Conservation (phyloP, 371 early-diverging fungal genomes). For the Syncephalis plumigaleata region DNA sequence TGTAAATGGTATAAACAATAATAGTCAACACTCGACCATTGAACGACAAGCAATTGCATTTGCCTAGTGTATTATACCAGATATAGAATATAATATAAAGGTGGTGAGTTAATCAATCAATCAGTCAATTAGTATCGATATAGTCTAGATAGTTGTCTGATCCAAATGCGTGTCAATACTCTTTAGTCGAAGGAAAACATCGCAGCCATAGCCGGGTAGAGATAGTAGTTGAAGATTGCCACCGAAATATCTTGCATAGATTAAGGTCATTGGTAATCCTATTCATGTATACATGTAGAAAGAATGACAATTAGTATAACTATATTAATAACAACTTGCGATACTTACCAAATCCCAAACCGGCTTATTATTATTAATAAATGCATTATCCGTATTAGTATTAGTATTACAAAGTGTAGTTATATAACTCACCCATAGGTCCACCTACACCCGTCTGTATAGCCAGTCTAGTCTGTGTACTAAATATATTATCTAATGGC, state of each 20-base stretch:
- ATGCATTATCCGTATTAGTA: too few species aligned
- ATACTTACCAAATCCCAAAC: slow-evolving; percentile 30
- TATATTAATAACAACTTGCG: background rate
- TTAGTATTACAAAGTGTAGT: too few species aligned
- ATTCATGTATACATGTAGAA: slow-evolving; percentile 17
- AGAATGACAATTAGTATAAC: background rate
- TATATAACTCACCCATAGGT: too few species aligned
- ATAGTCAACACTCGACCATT: background rate
- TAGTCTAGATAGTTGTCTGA: slow-evolving; percentile 13
- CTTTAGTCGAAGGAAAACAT: slow-evolving; percentile 76
- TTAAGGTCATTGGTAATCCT: slow-evolving; percentile 79
- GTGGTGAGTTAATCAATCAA: too few species aligned
- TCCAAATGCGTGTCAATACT: slow-evolving; percentile 49
- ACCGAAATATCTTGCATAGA: slow-evolving; percentile 91
- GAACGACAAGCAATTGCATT: background rate
- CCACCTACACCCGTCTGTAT: slow-evolving; percentile 80
- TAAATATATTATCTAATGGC: slow-evolving; percentile 24
- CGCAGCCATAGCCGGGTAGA: slow-evolving; percentile 78
- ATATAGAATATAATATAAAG: too few species aligned
- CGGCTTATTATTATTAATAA: slow-evolving; percentile 16
- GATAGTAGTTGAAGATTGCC: slow-evolving; percentile 74
- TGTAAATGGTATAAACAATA: too few species aligned
- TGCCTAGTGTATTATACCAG: too few species aligned
- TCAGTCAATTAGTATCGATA: too few species aligned
- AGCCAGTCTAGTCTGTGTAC: slow-evolving; percentile 36